A percentile compares a stretch with the other conserved stretches of the same genome.
Conservation (phyloP, 306 rosid genomes). For the Lathyrus oleraceus region DNA sequence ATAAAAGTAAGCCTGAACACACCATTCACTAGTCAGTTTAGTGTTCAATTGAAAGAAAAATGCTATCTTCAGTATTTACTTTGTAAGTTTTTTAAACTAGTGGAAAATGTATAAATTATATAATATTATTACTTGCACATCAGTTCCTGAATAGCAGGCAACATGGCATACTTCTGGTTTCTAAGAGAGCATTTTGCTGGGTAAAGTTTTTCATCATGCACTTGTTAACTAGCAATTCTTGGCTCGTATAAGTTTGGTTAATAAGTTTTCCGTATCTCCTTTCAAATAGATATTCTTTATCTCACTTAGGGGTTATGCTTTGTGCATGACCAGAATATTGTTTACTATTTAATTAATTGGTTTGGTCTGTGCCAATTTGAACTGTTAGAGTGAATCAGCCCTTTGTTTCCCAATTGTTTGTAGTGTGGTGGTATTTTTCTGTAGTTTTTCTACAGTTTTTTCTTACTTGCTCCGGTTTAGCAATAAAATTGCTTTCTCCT, state of each 20-base stretch:
- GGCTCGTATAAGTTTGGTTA: not conserved
- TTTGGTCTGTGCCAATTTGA: not conserved
- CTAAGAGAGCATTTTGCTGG: not conserved
- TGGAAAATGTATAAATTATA: no score
- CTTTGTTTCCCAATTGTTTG: not conserved
- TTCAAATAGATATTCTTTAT: not conserved
- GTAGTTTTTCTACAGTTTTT: not conserved
- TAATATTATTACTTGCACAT: no score
- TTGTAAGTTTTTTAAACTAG: no score
- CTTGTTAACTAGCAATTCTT: not conserved
- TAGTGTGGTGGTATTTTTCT: conserved; percentile 1
- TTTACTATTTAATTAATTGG: not conserved
- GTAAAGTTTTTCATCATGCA: not conserved
- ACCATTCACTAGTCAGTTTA: not conserved
- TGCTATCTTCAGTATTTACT: not conserved
- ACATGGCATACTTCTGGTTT: not conserved
- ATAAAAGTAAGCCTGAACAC: not conserved
- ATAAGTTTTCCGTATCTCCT: not conserved
- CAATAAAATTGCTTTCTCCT: not conserved
- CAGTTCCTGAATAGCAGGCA: no score
- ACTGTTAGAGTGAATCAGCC: not conserved
- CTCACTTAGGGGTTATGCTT: not conserved
- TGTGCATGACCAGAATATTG: not conserved
- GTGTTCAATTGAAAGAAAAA: not conserved
- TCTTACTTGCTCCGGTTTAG: not conserved